These are phyloP conservation scores for Penicillium goetzii DNA, from an alignment of 495 filamentous ascomycete species.

Conservation along the genomic window DNA sequence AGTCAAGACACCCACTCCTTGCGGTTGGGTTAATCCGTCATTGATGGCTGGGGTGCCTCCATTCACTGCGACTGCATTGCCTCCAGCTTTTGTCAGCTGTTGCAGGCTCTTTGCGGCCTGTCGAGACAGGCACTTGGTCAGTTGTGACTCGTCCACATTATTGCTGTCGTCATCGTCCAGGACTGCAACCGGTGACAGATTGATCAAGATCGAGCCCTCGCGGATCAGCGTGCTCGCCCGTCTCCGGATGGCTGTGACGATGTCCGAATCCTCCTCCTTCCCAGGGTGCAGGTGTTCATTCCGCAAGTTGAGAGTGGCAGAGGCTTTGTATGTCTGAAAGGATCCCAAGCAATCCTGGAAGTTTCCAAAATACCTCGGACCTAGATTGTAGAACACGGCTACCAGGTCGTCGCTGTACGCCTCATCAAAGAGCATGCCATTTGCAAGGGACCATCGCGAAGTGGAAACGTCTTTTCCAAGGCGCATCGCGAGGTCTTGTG, in stretches of 20 bases:
- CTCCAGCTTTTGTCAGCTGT: constrained; percentile 69
- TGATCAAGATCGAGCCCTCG: constrained; percentile 82
- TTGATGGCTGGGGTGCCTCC: constrained; percentile 86
- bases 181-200: constrained; percentile 76
- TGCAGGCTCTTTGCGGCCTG: constrained; percentile 73
- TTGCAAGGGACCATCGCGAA: constrained; percentile 86
- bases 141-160: constrained; percentile 69
- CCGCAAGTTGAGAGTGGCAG: constrained; percentile 83
- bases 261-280: constrained; percentile 90
- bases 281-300: constrained; percentile 92
- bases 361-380: constrained; percentile 89
- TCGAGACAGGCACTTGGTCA: constrained; percentile 76
- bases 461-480: constrained; percentile 74
- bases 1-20: constrained; percentile 79
- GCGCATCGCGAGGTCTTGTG: constrained; percentile 82
- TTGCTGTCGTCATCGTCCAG: constrained; percentile 74
- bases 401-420: constrained; percentile 89
- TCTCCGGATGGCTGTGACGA: constrained; percentile 80
- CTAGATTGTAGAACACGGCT: constrained; percentile 86
- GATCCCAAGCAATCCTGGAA: constrained; percentile 95
- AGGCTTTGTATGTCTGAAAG: constrained; percentile 96
- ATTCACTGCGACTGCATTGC: constrained; percentile 83
- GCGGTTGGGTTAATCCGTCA: constrained; percentile 75
- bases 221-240: constrained; percentile 80
- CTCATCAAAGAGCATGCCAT: constrained; percentile 85